A percentile compares a stretch with the other conserved stretches of the same genome.
Evolutionary conservation across 352 stramenopile genomes (phyloP).

Genomic region (Albugo laibachii): DNA sequence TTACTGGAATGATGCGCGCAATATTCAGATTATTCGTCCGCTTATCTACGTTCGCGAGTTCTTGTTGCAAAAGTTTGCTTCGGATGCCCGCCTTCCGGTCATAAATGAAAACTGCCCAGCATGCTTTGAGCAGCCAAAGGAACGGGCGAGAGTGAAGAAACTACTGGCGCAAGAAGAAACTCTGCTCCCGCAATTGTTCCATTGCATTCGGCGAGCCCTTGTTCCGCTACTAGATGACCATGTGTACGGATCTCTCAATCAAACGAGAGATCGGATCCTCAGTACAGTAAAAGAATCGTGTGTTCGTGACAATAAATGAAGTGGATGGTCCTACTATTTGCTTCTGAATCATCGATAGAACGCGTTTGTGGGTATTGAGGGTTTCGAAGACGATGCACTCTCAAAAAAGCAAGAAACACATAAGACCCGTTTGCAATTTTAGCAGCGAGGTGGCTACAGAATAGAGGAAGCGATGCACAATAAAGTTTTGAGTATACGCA

Average conservation of each 20-base stretch:
- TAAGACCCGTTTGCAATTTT: too few relatives aligned
- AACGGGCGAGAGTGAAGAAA: conserved; percentile 94
- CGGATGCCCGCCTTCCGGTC: conserved; percentile 83
- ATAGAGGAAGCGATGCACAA: too few relatives aligned
- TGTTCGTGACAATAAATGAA: too few relatives aligned
- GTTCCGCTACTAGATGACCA: conserved; percentile 66
- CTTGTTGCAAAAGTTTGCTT: conserved; percentile 73
- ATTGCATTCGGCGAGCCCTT: conserved; percentile 35
- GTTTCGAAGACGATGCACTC: too few relatives aligned
- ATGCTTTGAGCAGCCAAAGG: conserved; percentile 96
- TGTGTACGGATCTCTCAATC: conserved; percentile 17
- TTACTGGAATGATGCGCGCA: conserved; percentile 90
- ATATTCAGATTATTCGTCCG: conserved; percentile 90
- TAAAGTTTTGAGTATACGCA: too few relatives aligned
- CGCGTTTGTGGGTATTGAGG: too few relatives aligned
- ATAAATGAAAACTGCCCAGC: conserved; percentile 99
- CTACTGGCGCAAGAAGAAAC: conserved; percentile 89
- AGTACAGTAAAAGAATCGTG: too few relatives aligned
- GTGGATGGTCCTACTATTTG: too few relatives aligned
- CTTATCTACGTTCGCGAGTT: conserved; percentile 92
- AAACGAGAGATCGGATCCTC: too few relatives aligned
- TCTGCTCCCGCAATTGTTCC: conserved; percentile 79
- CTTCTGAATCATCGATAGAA: too few relatives aligned
- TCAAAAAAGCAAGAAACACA: too few relatives aligned
- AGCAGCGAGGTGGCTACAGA: too few relatives aligned